phyloP scores from a whole-genome alignment of 108 stramenopile species.

The Aureococcus anophagefferens region DNA sequence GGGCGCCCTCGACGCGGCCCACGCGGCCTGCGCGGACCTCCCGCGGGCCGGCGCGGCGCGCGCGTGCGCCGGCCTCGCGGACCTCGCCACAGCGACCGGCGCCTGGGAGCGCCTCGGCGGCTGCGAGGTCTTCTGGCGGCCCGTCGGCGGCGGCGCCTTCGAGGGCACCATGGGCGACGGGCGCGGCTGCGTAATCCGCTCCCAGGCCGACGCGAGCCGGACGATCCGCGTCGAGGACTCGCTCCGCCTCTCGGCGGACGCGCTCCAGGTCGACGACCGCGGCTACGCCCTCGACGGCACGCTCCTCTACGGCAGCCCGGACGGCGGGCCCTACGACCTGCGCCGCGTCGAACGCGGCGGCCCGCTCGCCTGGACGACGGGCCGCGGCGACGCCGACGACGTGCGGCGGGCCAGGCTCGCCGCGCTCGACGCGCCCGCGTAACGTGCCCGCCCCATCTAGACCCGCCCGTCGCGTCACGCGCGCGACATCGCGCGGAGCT shows the following conservation, averaged over 20 bases:
- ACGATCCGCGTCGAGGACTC: not conserved
- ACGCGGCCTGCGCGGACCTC: not conserved
- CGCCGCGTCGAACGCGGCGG: not conserved
- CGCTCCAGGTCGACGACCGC: not conserved
- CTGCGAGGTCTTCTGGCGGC: not conserved
- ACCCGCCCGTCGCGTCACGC: too few relatives aligned
- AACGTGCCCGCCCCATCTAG: too few relatives aligned
- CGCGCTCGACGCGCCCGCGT: too few relatives aligned
- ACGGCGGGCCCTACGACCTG: not conserved
- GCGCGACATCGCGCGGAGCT: too few relatives aligned
- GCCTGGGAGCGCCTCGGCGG: not conserved
- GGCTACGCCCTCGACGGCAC: not conserved
- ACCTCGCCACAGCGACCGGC: too few relatives aligned
- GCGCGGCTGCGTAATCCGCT: not conserved
- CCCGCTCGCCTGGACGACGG: too few relatives aligned
- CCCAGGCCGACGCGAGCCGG: not conserved
- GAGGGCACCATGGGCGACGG: not conserved
- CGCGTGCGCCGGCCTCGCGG: not conserved
- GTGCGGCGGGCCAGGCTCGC: too few relatives aligned
- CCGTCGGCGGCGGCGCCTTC: not conserved
- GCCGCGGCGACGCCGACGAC: too few relatives aligned
- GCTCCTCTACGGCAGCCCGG: not conserved
- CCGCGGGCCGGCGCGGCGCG: not conserved
- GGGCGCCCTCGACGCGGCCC: not conserved
- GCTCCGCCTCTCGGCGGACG: not conserved